Evolutionary conservation across 2,329 filamentous ascomycete species (phyloP).

Genomic region (Alternaria incomplexa): DNA sequence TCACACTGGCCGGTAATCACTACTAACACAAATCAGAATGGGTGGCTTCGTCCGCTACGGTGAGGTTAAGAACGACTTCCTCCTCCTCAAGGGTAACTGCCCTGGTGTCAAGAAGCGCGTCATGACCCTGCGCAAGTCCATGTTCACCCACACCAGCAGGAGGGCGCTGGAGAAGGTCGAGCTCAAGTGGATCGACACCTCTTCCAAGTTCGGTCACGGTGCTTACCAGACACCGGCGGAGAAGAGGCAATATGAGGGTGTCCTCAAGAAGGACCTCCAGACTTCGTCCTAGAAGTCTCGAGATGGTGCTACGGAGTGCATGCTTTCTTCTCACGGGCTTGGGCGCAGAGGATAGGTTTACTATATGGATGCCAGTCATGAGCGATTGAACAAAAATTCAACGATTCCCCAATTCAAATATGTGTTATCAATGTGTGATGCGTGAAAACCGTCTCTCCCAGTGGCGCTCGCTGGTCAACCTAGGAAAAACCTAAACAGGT

Average conservation of each 20-base stretch:
- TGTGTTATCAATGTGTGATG: background rate
- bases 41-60: slow-evolving; percentile 99
- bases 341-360: slow-evolving; percentile 48
- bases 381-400: slow-evolving; percentile 44
- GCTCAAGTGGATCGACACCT: slow-evolving; percentile 99
- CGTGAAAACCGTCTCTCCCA: background rate
- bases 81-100: slow-evolving; percentile 96
- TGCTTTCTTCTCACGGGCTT: slow-evolving; percentile 44
- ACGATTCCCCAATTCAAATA: slow-evolving; percentile 47
- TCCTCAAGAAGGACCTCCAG: slow-evolving; percentile 96
- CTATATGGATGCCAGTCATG: slow-evolving; percentile 38
- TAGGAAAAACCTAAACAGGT: background rate
- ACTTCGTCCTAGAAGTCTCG: slow-evolving; percentile 57
- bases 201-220: slow-evolving; percentile 99
- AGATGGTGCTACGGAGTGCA: slow-evolving; percentile 34
- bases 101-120: slow-evolving; percentile 99
- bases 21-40: slow-evolving; percentile 68
- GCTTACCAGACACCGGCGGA: slow-evolving; percentile 98
- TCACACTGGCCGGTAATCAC: background rate
- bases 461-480: background rate
- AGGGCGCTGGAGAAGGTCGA: slow-evolving; percentile 98
- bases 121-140: slow-evolving; percentile 98
- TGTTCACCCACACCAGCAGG: slow-evolving; percentile 96
- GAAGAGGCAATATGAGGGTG: slow-evolving; percentile 97
- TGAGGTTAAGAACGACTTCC: slow-evolving; percentile 98